Evolutionary conservation across 306 rosid genomes (phyloP).

Genomic region (Cyamopsis tetragonoloba): DNA sequence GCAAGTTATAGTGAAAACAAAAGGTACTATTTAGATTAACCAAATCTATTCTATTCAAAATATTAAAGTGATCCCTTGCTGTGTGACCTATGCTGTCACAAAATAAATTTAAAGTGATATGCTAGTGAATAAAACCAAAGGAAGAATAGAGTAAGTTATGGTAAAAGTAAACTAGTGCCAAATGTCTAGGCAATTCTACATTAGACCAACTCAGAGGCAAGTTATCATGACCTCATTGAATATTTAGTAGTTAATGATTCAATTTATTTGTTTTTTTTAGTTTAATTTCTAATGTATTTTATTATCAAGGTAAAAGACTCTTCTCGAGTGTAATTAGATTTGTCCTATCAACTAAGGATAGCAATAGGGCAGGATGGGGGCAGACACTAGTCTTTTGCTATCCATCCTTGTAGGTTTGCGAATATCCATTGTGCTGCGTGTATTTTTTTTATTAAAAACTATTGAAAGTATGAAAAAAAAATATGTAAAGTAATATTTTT

Average conservation of each 20-base stretch:
- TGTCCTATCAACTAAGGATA: no score
- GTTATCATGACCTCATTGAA: conserved; percentile 55
- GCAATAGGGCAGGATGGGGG: no score
- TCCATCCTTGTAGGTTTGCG: no score
- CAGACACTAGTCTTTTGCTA: no score
- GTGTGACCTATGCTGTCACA: conserved; percentile 16
- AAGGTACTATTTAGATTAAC: conserved; percentile 29
- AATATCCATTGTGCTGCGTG: no score
- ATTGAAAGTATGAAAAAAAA: no score
- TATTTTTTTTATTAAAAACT: no score
- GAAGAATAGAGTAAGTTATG: conserved; percentile 18
- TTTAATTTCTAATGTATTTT: no score
- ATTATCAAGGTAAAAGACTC: no score
- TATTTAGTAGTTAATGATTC: conserved; percentile 50
- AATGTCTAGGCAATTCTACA: conserved; percentile 22
- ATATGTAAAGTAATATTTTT: no score
- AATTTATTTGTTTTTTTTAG: conserved; percentile 37
- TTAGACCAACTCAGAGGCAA: conserved; percentile 30
- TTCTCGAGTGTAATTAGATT: no score
- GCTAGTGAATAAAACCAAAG: conserved; percentile 27
- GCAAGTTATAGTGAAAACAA: conserved; percentile 23
- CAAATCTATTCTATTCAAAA: conserved; percentile 25
- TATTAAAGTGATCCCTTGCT: conserved; percentile 23
- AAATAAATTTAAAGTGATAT: conserved; percentile 23
- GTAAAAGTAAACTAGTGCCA: conserved; percentile 27